Evolutionary conservation across 768 basidiomycete species (phyloP).

Genomic region (Gelatoporia subvermispora): DNA sequence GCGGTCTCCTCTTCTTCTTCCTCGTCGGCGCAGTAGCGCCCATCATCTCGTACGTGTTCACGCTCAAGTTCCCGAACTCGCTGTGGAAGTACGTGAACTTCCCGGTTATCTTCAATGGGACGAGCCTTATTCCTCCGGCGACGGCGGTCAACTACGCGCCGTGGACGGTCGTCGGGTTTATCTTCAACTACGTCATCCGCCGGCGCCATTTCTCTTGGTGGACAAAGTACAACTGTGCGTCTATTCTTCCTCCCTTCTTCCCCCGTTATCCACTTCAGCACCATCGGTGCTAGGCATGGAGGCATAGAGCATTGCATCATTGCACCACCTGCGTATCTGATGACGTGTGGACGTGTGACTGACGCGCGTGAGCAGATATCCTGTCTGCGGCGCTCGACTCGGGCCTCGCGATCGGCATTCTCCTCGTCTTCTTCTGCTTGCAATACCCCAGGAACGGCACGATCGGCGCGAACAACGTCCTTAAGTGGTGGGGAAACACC

Average conservation of each 20-base stretch:
- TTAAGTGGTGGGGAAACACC: constrained; percentile 36
- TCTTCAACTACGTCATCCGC: constrained; percentile 73
- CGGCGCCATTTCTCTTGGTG: constrained; percentile 69
- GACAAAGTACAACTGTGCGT: constrained; percentile 75
- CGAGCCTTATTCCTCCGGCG: constrained; percentile 74
- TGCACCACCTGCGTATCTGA: not conserved
- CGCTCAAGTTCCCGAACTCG: constrained; percentile 60
- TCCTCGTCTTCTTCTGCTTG: constrained; percentile 63
- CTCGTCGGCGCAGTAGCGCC: constrained; percentile 67
- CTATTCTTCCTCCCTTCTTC: not conserved
- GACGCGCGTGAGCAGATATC: constrained; percentile 42
- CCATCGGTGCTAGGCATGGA: too few species aligned
- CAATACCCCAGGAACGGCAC: constrained; percentile 30
- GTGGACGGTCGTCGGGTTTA: constrained; percentile 70
- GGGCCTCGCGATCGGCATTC: constrained; percentile 61
- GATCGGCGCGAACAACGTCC: constrained; percentile 28
- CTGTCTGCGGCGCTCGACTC: constrained; percentile 74
- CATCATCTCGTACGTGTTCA: constrained; percentile 45
- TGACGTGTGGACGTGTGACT: not conserved
- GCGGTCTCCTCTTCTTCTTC: constrained; percentile 68
- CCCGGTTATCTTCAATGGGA: constrained; percentile 63
- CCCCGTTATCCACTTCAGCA: not conserved
- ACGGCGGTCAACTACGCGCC: constrained; percentile 83
- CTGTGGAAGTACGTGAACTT: constrained; percentile 52
- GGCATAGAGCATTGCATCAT: too few species aligned